phyloP scores from a whole-genome alignment of 2,329 filamentous ascomycete genomes.

The Ophiostoma ulmi region DNA sequence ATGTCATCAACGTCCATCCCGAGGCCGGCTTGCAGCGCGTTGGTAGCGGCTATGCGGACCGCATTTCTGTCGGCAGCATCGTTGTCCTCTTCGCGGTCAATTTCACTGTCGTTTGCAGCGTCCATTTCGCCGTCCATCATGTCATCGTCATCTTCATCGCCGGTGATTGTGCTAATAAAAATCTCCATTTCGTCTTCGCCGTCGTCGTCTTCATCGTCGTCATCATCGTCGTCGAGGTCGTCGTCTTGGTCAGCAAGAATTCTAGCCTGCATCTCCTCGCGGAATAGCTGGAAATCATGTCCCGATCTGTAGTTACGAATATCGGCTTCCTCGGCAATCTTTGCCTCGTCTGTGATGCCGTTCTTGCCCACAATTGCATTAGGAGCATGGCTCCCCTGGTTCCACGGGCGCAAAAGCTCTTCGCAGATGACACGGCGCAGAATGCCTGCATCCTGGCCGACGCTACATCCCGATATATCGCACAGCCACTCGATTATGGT shows the following conservation, averaged over 20 bases:
- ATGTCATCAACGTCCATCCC: slow-evolving; percentile 42
- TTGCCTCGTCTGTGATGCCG: slow-evolving; percentile 76
- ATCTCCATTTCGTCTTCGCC: slow-evolving; percentile 31
- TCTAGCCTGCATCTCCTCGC: slow-evolving; percentile 4
- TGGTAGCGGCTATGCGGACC: not conserved
- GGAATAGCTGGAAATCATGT: slow-evolving; percentile 28
- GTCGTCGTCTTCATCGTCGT: slow-evolving; percentile 32
- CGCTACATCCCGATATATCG: slow-evolving; percentile 84
- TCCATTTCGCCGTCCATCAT: slow-evolving; percentile 32
- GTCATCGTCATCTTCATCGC: slow-evolving; percentile 16
- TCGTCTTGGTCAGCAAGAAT: slow-evolving; percentile 35
- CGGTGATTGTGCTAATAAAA: not conserved
- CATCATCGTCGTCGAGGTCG: slow-evolving; percentile 30
- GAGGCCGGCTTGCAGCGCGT: not conserved
- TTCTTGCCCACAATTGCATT: slow-evolving; percentile 73
- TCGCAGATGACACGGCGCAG: slow-evolving; percentile 81
- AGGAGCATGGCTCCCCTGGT: slow-evolving; percentile 73
- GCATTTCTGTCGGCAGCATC: not conserved
- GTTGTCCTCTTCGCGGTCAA: slow-evolving; percentile 37
- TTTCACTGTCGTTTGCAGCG: slow-evolving; percentile 31
- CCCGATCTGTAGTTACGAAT: slow-evolving; percentile 62
- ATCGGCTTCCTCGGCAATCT: slow-evolving; percentile 38
- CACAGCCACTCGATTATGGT: slow-evolving; percentile 93
- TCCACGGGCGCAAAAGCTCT: slow-evolving; percentile 84
- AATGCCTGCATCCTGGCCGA: slow-evolving; percentile 73